These are phyloP conservation scores for Fusarium chuoi DNA, from an alignment of 2,329 filamentous ascomycete species.

Conservation along the genomic window DNA sequence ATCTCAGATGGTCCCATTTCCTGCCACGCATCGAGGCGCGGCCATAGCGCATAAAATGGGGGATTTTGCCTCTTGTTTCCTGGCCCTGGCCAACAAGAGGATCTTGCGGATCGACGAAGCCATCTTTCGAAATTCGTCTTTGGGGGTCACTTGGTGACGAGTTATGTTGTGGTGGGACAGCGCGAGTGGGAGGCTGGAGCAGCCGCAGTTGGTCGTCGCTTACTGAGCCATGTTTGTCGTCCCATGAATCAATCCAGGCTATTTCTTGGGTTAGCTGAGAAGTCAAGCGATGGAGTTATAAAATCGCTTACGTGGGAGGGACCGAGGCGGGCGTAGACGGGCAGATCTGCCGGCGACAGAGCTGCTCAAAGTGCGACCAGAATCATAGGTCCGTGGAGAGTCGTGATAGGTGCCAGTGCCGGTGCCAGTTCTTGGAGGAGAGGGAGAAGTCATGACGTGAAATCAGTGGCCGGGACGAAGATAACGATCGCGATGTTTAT, in stretches of 20 bases:
- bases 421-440: constrained; percentile 40
- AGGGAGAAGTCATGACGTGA: constrained; percentile 44
- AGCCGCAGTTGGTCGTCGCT: constrained; percentile 53
- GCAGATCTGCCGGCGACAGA: constrained; percentile 26
- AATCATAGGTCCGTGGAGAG: constrained; percentile 37
- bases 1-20: constrained; percentile 69
- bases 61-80: constrained; percentile 52
- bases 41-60: constrained; percentile 59
- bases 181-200: constrained; percentile 52
- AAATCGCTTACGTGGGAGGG: constrained; percentile 40
- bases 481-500: constrained; percentile 13
- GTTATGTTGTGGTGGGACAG: constrained; percentile 55
- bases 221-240: constrained; percentile 52
- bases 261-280: constrained; percentile 8
- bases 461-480: neutral
- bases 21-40: constrained; percentile 59
- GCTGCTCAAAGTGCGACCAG: constrained; percentile 36
- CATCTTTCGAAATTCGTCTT: constrained; percentile 60
- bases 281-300: neutral
- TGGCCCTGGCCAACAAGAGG: constrained; percentile 50
- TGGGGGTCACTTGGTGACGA: constrained; percentile 52
- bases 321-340: constrained; percentile 41
- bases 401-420: constrained; percentile 31
- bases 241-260: constrained; percentile 63
- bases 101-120: constrained; percentile 57